Base-by-base conservation (phyloP, 805 yeast genomes). In the Suhomyces xylopsoci region DNA sequence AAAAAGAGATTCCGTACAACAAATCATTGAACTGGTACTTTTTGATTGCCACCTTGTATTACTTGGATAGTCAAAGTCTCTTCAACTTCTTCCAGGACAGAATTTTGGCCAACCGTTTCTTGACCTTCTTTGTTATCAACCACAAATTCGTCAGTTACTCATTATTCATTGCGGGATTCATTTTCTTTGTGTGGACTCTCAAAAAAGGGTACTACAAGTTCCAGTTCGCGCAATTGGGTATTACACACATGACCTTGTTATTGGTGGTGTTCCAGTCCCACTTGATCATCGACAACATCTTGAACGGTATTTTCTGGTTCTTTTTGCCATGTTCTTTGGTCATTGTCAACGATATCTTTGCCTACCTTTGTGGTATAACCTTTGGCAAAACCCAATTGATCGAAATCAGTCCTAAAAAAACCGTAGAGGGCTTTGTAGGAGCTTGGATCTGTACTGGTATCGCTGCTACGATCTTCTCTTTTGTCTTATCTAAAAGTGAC, bases 361-460 rank as follows among this genome's bases (percentile, higher is more conserved):
- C 99, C 24, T 94, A 94, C 67, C 77, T 94, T 47, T 94, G 98
- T 73, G 99, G 99, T 45, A 94, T 94, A 59, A 89, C 98, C 1
- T 90, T 94, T 73, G 99, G 99, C 51, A 83, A 80, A 57, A 93
- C 97, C 38, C 97, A 90, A 65, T 81, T 94, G 63, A 90, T 94
- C 61, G 90, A 88, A 49, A 90, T 94, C 57, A 90, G 97, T 10
- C 99, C 99, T 52, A 94, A 94, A 71, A 94, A 94, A 73, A 94
- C 99, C 3, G 91, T 93, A 36, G 99, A 94, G 74, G 99, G 99
- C 2, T 94, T 94, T 64, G 73, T 93, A 48, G 99, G 99, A 49
- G 99, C 98, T 15, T 94, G 99, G 99, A 70, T 90, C 47, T 93
- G 94, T 65, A 94, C 99, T 8, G 85, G 89, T 6, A 56, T 88